Evolutionary conservation across 2,329 filamentous ascomycete genomes (phyloP).

Genomic region (Epichloe coenophiala): DNA sequence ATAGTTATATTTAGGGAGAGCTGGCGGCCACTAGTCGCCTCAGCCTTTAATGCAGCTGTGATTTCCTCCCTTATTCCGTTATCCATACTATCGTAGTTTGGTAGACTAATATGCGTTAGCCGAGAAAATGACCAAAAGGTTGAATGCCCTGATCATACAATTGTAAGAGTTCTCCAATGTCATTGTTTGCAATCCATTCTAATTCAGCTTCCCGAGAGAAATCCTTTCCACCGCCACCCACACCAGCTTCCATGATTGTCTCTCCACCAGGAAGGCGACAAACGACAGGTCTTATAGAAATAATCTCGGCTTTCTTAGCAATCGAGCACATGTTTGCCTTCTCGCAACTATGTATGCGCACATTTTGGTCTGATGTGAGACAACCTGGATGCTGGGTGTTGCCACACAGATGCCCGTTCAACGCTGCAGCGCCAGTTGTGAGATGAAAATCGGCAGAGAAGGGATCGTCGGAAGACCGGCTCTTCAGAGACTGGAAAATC

Average conservation of each 20-base stretch:
- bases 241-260: constrained; percentile 59
- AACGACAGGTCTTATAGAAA: constrained; percentile 70
- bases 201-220: constrained; percentile 55
- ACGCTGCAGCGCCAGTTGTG: constrained; percentile 46
- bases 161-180: constrained; percentile 35
- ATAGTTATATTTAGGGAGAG: constrained; percentile 14
- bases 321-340: constrained; percentile 49
- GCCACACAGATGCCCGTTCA: constrained; percentile 63
- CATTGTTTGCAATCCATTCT: constrained; percentile 39
- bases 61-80: constrained; percentile 6
- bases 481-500: constrained; percentile 54
- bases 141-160: constrained; percentile 12
- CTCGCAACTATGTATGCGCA: constrained; percentile 77
- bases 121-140: neutral
- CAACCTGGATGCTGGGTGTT: constrained; percentile 59
- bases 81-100: constrained; percentile 4
- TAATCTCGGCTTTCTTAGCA: constrained; percentile 35
- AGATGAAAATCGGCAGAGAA: constrained; percentile 29
- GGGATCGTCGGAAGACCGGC: constrained; percentile 25
- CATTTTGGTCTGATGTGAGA: constrained; percentile 48
- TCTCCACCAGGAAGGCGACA: constrained; percentile 44
- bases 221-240: constrained; percentile 69
- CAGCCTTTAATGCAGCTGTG: constrained; percentile 5
- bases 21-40: constrained; percentile 11
- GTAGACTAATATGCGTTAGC: constrained; percentile 9